Evolutionary conservation across 768 basidiomycete genomes (phyloP).

Genomic region (Sporobolomyces phaffii): DNA sequence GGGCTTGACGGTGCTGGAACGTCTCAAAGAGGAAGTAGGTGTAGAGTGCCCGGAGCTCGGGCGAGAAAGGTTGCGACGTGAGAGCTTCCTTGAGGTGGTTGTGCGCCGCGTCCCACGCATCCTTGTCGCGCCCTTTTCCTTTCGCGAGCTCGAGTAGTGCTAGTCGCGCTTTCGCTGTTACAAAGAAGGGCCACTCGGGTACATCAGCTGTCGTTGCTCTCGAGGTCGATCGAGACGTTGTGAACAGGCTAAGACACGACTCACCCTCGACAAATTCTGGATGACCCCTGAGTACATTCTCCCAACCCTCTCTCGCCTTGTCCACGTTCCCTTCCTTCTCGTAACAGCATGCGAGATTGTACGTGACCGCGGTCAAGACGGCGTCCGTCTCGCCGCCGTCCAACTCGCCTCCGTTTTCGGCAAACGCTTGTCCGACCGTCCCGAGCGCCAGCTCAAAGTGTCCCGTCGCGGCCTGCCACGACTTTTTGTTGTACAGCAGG

Average conservation of each 20-base stretch:
- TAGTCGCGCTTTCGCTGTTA: conserved; percentile 83
- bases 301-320: conserved; percentile 77
- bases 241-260: conserved; percentile 44
- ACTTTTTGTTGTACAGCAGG: conserved; percentile 33
- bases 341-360: conserved; percentile 85
- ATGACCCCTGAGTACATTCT: conserved; percentile 70
- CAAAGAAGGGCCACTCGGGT: too few relatives aligned
- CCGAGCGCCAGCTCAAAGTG: conserved; percentile 72
- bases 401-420: conserved; percentile 44
- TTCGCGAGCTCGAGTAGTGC: conserved; percentile 68
- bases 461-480: conserved; percentile 53
- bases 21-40: conserved; percentile 84
- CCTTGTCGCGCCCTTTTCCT: conserved; percentile 52
- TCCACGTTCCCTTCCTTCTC: conserved; percentile 71
- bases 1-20: conserved; percentile 69
- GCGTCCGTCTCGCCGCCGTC: conserved; percentile 51
- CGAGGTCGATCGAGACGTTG: background rate
- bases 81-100: conserved; percentile 84
- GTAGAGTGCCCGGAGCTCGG: conserved; percentile 87
- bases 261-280: conserved; percentile 93
- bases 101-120: conserved; percentile 64
- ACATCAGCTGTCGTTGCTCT: background rate
- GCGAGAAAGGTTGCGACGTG: conserved; percentile 65
- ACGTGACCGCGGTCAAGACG: conserved; percentile 74
- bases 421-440: conserved; percentile 51